Conservation (phyloP, 768 basidiomycete species). For the Rhodotorula graminis region DNA sequence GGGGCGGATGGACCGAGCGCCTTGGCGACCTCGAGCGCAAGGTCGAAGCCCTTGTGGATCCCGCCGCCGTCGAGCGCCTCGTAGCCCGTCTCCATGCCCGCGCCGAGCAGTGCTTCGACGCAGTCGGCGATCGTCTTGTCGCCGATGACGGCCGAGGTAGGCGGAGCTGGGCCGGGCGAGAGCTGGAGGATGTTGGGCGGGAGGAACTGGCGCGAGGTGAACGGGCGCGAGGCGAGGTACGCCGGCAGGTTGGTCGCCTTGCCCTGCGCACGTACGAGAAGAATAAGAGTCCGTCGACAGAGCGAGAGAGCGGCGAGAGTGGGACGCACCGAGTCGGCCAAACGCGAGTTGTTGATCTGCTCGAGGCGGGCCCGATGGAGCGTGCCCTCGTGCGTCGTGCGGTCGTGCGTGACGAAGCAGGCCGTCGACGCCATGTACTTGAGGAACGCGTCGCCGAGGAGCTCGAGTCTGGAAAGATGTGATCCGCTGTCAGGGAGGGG, state of each 20-base stretch:
- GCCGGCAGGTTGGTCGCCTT: background rate
- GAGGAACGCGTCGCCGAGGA: conserved; percentile 70
- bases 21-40: background rate
- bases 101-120: background rate
- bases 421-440: conserved; percentile 73
- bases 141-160: conserved; percentile 1
- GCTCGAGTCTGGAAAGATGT: too few relatives aligned
- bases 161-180: background rate
- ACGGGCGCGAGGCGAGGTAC: conserved; percentile 15
- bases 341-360: conserved; percentile 63
- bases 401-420: conserved; percentile 62
- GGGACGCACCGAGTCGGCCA: conserved; percentile 51
- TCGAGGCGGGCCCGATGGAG: conserved; percentile 63
- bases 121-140: conserved; percentile 21
- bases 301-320: background rate
- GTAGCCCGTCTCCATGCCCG: conserved; percentile 16
- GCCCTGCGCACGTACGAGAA: background rate
- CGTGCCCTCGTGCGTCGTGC: conserved; percentile 61
- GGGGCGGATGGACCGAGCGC: background rate
- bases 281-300: too few relatives aligned
- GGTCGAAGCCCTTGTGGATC: background rate
- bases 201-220: conserved; percentile 22
- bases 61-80: background rate
- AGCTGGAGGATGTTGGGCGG: conserved; percentile 4
- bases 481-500: too few relatives aligned